Evolutionary conservation across 2,329 filamentous ascomycete species (phyloP), one percentile per base, ranked within the genome.

Genomic region (Beauveria sp.): DNA sequence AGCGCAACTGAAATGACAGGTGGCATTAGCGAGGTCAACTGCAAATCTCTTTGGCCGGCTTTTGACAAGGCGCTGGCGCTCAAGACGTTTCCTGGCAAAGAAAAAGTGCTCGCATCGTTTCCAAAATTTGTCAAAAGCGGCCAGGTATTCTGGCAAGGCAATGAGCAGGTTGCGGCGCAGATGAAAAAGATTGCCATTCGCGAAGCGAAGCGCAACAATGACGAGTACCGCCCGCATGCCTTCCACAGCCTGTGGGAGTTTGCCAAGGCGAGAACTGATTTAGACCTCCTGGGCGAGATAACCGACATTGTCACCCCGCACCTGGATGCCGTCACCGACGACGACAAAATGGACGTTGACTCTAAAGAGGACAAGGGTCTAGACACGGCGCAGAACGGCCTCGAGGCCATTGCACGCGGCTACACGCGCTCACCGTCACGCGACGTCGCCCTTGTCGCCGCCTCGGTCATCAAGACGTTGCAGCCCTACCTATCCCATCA

Each of bases 61-160:
- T 80, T 96, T 53, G 91, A 97, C 65, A 91, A 89, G 69, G 86
- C 90, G 1, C 76, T 97, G 46, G 84, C 85, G 2, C 85, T 96
- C 14, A 97, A 97, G 79, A 96, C 92, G 0, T 99, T 96, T 80
- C 83, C 89, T 0, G 91, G 91, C 24, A 99, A 99, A 71, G 92
- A 97, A 74, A 86, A 85, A 66, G 84, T 99, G 37, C 79, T 97
- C 3, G 81, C 86, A 48, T 87, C 90, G 6, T 91, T 94, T 72
- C 88, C 91, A 4, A 83, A 85, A 62, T 94, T 97, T 67, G 85
- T 89, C 0, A 81, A 84, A 67, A 84, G 86, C 64, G 84, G 83
- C 0, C 81, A 80, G 65, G 73, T 72, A 8, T 76, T 90, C 34
- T 86, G 85, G 78, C 75, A 78, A 52, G 71, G 73, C 6, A 82